Percentiles rank a stretch among this genome's conserved stretches.
phyloP scores from a whole-genome alignment of 768 basidiomycete genomes.

The Russula emetica region DNA sequence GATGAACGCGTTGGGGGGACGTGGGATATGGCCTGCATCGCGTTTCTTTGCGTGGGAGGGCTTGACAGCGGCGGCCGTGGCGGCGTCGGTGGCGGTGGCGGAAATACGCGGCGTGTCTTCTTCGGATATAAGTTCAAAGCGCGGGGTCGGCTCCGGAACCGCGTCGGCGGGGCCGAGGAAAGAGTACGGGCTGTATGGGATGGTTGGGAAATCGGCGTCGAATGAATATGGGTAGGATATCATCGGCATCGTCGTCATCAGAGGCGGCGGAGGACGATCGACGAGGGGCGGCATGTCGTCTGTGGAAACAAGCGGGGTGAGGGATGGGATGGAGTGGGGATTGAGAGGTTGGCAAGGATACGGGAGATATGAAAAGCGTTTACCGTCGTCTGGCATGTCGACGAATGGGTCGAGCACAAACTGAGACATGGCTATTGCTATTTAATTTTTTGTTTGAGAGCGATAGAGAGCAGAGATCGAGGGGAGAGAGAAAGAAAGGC shows the following conservation, averaged over 20 bases:
- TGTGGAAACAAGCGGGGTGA: background rate
- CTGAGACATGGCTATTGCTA: slow-evolving; percentile 3
- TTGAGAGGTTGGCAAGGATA: background rate
- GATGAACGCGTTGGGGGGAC: slow-evolving; percentile 83
- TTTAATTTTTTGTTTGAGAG: background rate
- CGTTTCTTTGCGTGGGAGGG: slow-evolving; percentile 57
- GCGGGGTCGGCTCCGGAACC: slow-evolving; percentile 36
- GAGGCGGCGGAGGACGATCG: slow-evolving; percentile 45
- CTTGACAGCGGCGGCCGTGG: background rate
- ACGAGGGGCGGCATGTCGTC: slow-evolving; percentile 42
- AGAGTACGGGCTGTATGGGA: slow-evolving; percentile 40
- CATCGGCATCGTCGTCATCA: slow-evolving; percentile 39
- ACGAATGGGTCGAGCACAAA: slow-evolving; percentile 11
- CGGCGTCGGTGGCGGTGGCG: slow-evolving; percentile 31
- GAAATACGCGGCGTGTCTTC: slow-evolving; percentile 28
- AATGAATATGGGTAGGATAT: slow-evolving; percentile 52
- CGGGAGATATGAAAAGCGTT: background rate
- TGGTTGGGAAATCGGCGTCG: slow-evolving; percentile 54
- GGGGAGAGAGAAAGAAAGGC: slow-evolving; percentile 8
- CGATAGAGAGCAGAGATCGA: background rate
- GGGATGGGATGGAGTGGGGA: background rate
- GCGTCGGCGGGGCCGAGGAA: slow-evolving; percentile 13
- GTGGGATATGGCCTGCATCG: slow-evolving; percentile 71
- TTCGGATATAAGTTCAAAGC: slow-evolving; percentile 32
- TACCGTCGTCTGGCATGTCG: slow-evolving; percentile 24